These are phyloP conservation scores for Vitis hybrid DNA, from an alignment of 177 flowering plant genomes.

Conservation along the genomic window DNA sequence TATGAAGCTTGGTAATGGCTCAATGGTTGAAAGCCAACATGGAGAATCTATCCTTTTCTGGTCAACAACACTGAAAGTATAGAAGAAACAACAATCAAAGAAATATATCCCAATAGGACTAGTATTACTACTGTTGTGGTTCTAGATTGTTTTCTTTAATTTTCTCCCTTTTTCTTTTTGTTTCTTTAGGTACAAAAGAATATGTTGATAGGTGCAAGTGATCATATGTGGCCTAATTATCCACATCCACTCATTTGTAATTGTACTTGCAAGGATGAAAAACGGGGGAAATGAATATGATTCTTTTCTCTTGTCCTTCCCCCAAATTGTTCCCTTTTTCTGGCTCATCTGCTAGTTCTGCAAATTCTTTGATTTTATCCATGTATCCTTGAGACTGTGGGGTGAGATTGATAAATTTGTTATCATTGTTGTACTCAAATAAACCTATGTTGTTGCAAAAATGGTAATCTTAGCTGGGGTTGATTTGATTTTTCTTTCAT, in stretches of 20 bases:
- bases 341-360: background rate
- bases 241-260: no score
- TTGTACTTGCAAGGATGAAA: background rate
- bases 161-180: slow-evolving; percentile 4
- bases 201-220: slow-evolving; percentile 10
- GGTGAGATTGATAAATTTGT: no score
- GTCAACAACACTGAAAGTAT: background rate
- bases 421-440: no score
- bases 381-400: no score
- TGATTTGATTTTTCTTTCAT: no score
- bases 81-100: no score
- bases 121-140: background rate
- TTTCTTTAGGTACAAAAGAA: slow-evolving; percentile 11
- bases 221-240: no score
- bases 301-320: slow-evolving; percentile 1
- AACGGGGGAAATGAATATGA: background rate
- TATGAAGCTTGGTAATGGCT: no score
- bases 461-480: no score
- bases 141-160: background rate
- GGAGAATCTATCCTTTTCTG: background rate
- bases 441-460: no score
- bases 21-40: no score
- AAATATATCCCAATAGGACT: background rate
- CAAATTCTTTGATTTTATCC: no score
- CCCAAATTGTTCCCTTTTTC: background rate